Percentiles rank a stretch among this genome's conserved stretches.
Evolutionary conservation across 345 rosid species (phyloP).

Genomic region (Eucalyptus caleyi): DNA sequence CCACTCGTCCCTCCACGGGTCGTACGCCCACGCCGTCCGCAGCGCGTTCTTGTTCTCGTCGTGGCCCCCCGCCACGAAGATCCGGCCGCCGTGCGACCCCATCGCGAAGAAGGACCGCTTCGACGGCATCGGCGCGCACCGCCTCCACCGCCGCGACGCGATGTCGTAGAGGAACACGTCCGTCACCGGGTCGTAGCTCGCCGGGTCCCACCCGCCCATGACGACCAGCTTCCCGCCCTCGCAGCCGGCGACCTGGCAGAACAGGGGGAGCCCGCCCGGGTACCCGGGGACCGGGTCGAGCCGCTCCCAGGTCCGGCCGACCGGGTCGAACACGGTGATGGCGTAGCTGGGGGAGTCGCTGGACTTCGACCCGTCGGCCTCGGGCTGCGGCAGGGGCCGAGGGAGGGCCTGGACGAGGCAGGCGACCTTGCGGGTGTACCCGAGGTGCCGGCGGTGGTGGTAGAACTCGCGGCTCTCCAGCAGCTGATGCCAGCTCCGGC

Average conservation of each 20-base stretch:
- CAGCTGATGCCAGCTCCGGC: constrained; percentile 39
- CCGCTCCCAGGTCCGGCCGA: constrained; percentile 23
- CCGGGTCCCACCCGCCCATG: constrained; percentile 73
- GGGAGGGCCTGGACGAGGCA: constrained; percentile 39
- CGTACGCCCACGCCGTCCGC: constrained; percentile 46
- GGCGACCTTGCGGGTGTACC: constrained; percentile 30
- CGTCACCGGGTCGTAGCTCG: constrained; percentile 30
- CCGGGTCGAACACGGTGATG: constrained; percentile 28
- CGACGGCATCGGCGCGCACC: constrained; percentile 42
- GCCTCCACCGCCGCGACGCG: constrained; percentile 26
- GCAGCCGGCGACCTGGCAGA: constrained; percentile 38
- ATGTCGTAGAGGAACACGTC: constrained; percentile 48
- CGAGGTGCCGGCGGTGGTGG: constrained; percentile 19
- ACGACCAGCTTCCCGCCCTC: constrained; percentile 42
- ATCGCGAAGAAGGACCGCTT: constrained; percentile 48
- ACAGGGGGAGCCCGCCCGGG: constrained; percentile 50
- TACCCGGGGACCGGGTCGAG: constrained; percentile 22
- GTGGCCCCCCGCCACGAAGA: constrained; percentile 52
- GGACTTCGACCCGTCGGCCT: constrained; percentile 1
- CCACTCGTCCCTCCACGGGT: constrained; percentile 44
- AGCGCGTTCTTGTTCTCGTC: constrained; percentile 64
- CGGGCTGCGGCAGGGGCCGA: not conserved
- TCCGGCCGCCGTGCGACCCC: constrained; percentile 18
- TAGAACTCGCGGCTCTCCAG: constrained; percentile 30
- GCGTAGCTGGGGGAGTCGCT: constrained; percentile 17